Evolutionary conservation across 2,329 filamentous ascomycete genomes (phyloP).

Genomic region (Talaromyces sp.): DNA sequence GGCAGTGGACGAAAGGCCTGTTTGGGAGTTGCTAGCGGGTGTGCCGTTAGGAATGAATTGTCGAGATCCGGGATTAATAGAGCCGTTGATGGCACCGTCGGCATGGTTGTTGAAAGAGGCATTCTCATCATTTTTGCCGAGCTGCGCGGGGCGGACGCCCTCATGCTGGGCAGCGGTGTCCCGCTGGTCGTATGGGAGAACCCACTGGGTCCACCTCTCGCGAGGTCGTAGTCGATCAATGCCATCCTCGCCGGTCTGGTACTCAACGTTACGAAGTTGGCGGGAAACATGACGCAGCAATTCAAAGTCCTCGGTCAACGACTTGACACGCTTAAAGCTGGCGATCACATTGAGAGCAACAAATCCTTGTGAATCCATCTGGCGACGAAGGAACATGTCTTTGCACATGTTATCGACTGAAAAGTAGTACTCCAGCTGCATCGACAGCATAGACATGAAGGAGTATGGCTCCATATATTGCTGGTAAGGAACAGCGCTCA

Average conservation of each 20-base stretch:
- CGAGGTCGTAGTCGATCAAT: slow-evolving; percentile 75
- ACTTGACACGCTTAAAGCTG: slow-evolving; percentile 82
- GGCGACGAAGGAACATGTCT: slow-evolving; percentile 81
- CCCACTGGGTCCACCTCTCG: slow-evolving; percentile 78
- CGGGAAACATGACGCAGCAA: slow-evolving; percentile 75
- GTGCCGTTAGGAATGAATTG: slow-evolving; percentile 45
- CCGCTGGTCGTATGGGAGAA: slow-evolving; percentile 71
- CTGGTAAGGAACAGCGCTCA: slow-evolving; percentile 62
- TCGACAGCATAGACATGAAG: slow-evolving; percentile 60
- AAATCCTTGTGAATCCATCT: slow-evolving; percentile 96
- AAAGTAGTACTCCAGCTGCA: slow-evolving; percentile 88
- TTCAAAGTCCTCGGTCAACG: slow-evolving; percentile 71
- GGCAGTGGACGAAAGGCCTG: slow-evolving; percentile 64
- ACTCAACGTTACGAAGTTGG: slow-evolving; percentile 72
- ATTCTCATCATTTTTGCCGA: slow-evolving; percentile 44
- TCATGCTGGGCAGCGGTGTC: slow-evolving; percentile 73
- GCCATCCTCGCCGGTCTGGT: slow-evolving; percentile 73
- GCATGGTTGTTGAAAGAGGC: slow-evolving; percentile 33
- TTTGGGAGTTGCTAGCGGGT: slow-evolving; percentile 45
- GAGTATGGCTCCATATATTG: slow-evolving; percentile 62
- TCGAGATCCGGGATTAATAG: slow-evolving; percentile 20
- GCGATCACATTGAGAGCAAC: slow-evolving; percentile 78
- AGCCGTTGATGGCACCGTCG: slow-evolving; percentile 37
- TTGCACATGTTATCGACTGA: slow-evolving; percentile 94
- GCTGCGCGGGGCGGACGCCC: slow-evolving; percentile 55